phyloP scores from a whole-genome alignment of 2,329 filamentous ascomycete species.

The Nannizzia gypsea region DNA sequence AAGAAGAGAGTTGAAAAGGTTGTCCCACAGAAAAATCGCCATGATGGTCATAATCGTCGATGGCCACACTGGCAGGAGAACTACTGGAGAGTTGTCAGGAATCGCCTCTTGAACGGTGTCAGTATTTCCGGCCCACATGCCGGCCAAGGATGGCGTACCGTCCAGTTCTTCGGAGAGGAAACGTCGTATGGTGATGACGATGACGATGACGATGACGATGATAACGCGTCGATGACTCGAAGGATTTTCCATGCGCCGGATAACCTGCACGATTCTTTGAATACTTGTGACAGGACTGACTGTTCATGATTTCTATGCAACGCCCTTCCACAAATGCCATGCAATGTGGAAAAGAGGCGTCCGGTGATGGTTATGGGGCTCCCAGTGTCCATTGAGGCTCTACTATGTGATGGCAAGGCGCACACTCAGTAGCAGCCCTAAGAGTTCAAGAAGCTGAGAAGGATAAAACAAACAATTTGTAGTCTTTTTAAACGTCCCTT shows the following conservation, averaged over 20 bases:
- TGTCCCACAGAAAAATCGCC: constrained; percentile 32
- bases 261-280: neutral
- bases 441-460: neutral
- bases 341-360: neutral
- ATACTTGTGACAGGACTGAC: neutral
- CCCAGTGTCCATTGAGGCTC: neutral
- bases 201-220: neutral
- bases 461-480: neutral
- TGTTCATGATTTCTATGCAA: neutral
- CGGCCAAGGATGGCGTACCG: neutral
- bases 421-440: neutral
- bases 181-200: neutral
- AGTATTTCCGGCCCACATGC: neutral
- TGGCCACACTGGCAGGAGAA: constrained; percentile 24
- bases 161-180: neutral
- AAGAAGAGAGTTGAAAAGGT: constrained; percentile 65
- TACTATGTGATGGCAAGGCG: neutral
- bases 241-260: neutral
- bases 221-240: neutral
- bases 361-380: neutral
- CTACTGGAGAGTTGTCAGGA: constrained; percentile 18
- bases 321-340: neutral
- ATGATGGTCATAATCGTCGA: constrained; percentile 29
- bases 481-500: neutral
- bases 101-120: constrained; percentile 7